phyloP scores from a whole-genome alignment of 2,329 filamentous ascomycete species.

The Exserohilum rostratum region DNA sequence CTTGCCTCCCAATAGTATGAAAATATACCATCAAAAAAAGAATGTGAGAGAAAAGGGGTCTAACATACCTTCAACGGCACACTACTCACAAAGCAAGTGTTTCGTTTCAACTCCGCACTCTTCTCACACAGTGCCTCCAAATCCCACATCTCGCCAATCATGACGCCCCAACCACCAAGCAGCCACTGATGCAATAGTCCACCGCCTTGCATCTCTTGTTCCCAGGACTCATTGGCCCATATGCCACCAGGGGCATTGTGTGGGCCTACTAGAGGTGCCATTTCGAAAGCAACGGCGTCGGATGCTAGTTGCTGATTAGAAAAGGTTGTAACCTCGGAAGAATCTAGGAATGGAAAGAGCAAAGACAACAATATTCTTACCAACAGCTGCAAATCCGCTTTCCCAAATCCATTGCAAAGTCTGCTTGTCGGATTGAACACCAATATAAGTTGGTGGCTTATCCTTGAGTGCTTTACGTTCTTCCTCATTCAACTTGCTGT shows the following conservation, averaged over 20 bases:
- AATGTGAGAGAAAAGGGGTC: neutral
- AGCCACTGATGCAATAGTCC: conserved; percentile 44
- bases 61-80: conserved; percentile 60
- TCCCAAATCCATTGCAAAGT: conserved; percentile 56
- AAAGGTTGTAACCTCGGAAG: neutral
- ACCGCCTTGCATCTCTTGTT: conserved; percentile 44
- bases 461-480: conserved; percentile 36
- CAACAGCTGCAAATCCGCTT: conserved; percentile 52
- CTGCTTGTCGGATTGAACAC: conserved; percentile 48
- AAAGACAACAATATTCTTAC: neutral
- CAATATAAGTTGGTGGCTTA: conserved; percentile 45
- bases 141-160: conserved; percentile 51
- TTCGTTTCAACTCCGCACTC: conserved; percentile 60
- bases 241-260: conserved; percentile 41
- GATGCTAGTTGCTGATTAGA: conserved; percentile 35
- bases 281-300: conserved; percentile 53
- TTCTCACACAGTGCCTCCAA: conserved; percentile 59
- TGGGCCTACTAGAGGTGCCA: conserved; percentile 46
- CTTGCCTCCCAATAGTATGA: neutral
- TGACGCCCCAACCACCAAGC: conserved; percentile 44
- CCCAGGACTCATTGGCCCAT: conserved; percentile 44
- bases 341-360: neutral
- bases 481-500: conserved; percentile 33
- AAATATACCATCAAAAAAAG: neutral
- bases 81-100: conserved; percentile 67